phyloP scores from a whole-genome alignment of 148 eudicot species.

The Rhododendron ferrugineum region DNA sequence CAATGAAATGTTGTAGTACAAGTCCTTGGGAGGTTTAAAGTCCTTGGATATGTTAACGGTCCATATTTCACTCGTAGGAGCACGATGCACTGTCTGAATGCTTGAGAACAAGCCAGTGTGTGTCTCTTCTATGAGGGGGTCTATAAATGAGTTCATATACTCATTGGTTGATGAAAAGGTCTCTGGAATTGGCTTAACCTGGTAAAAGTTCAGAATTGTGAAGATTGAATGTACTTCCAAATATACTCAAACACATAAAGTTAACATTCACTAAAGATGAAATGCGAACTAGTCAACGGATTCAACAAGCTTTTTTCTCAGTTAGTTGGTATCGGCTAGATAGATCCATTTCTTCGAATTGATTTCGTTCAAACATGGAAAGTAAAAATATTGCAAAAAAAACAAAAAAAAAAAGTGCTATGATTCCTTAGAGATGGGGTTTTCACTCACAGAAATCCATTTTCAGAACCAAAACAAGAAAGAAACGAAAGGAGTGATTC shows the following conservation, averaged over 20 bases:
- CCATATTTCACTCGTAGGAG: constrained; percentile 27
- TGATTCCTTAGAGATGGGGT: not conserved
- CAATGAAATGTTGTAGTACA: constrained; percentile 22
- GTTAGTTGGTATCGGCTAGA: too few species aligned
- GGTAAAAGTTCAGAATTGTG: not conserved
- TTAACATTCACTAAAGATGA: too few species aligned
- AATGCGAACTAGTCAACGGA: too few species aligned
- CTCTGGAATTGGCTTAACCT: constrained; percentile 38
- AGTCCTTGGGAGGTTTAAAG: constrained; percentile 20
- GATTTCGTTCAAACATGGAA: not conserved
- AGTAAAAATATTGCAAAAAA: not conserved
- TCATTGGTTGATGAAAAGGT: constrained; percentile 28
- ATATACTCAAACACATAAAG: not conserved
- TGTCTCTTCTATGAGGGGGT: constrained; percentile 49
- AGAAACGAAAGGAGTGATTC: not conserved
- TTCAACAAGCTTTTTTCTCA: too few species aligned
- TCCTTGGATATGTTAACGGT: not conserved
- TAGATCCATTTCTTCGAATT: too few species aligned
- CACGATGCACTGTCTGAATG: constrained; percentile 8
- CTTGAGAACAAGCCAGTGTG: constrained; percentile 36
- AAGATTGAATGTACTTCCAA: not conserved
- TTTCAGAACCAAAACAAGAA: too few species aligned
- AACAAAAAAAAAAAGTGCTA: too few species aligned
- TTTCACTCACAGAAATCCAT: too few species aligned
- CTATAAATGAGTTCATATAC: constrained; percentile 36